Conservation (phyloP, 768 basidiomycete genomes). For the Agaricus subrufescens region DNA sequence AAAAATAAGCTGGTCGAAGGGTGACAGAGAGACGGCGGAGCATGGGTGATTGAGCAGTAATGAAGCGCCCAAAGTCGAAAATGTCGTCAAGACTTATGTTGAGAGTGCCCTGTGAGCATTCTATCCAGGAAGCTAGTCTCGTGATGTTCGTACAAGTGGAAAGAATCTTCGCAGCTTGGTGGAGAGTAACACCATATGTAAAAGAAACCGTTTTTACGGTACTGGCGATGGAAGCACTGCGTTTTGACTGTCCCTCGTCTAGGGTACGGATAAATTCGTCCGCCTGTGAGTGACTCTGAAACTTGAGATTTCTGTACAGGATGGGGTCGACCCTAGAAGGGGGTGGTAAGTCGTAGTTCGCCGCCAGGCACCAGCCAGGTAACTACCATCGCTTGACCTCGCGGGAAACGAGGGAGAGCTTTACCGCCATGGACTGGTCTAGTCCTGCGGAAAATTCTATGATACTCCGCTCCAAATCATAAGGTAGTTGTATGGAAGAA, state of each 20-base stretch:
- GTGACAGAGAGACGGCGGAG: conserved; percentile 4
- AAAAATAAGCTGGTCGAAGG: conserved; percentile 1
- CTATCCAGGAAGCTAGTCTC: background rate
- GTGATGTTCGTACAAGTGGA: background rate
- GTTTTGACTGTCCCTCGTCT: background rate
- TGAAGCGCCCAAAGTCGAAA: background rate
- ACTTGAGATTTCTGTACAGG: conserved; percentile 6
- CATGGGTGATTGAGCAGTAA: background rate
- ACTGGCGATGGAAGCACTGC: background rate
- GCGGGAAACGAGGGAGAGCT: background rate
- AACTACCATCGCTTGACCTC: conserved; percentile 9
- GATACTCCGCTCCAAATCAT: conserved; percentile 5
- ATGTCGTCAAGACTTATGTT: conserved; percentile 5
- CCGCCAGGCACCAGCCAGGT: background rate
- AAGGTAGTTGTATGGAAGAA: background rate
- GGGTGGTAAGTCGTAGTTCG: background rate
- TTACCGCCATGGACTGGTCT: conserved; percentile 5
- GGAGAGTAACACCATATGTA: conserved; percentile 7
- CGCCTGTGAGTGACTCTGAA: background rate
- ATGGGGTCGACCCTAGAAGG: conserved; percentile 4
- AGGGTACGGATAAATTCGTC: conserved; percentile 8
- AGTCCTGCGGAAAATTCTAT: conserved; percentile 4
- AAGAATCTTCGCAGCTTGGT: conserved; percentile 8
- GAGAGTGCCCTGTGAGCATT: background rate
- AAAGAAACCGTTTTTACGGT: conserved; percentile 8